Evolutionary conservation across 1,284 basidiomycete genomes (phyloP).

Genomic region (Trichosporon coremiiforme): DNA sequence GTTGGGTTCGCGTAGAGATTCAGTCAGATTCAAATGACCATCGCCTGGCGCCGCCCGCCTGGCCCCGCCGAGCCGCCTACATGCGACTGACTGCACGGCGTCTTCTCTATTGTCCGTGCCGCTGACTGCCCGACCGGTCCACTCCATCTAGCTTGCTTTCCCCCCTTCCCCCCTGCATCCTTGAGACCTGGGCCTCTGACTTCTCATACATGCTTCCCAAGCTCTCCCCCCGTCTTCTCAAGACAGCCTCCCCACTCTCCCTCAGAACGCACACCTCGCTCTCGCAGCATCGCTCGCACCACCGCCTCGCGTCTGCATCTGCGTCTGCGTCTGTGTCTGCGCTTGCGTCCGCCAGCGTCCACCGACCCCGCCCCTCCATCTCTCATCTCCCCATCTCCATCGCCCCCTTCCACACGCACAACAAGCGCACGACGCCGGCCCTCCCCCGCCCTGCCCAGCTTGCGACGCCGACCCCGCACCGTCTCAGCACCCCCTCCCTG

Average conservation of each 20-base stretch:
- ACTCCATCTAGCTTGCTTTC: constrained; percentile 7
- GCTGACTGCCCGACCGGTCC: constrained; percentile 3
- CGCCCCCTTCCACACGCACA: constrained; percentile 3
- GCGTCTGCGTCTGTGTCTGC: not conserved
- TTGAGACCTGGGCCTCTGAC: not conserved
- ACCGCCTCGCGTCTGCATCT: not conserved
- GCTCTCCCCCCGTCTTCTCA: constrained; percentile 13
- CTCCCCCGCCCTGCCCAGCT: not conserved
- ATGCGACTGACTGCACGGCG: not conserved
- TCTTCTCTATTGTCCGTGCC: constrained; percentile 15
- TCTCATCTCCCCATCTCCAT: not conserved
- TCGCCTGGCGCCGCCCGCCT: not conserved
- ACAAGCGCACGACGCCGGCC: not conserved
- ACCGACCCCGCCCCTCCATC: not conserved
- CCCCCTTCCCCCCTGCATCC: not conserved
- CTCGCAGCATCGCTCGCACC: not conserved
- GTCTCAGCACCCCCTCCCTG: not conserved
- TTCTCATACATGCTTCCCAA: constrained; percentile 11
- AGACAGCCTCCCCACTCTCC: not conserved
- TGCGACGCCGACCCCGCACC: not conserved
- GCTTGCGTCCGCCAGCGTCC: not conserved
- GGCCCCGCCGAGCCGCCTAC: too few relatives aligned
- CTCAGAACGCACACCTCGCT: not conserved
- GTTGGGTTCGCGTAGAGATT: too few relatives aligned
- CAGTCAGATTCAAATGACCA: too few relatives aligned